These are phyloP conservation scores for Taiwanofungus camphoratus DNA, from an alignment of 1,284 basidiomycete genomes.

Conservation along the genomic window DNA sequence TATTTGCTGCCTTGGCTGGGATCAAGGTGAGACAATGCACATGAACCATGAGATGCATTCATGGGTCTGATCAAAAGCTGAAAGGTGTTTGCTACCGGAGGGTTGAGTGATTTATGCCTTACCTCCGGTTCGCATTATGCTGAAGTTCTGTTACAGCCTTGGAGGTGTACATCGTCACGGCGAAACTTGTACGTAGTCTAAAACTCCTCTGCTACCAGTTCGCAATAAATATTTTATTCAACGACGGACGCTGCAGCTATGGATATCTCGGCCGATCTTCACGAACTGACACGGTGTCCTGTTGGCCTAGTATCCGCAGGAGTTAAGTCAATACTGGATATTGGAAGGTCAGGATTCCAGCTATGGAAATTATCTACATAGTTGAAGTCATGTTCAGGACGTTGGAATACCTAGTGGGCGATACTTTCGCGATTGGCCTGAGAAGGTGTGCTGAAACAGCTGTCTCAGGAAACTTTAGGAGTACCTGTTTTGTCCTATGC, in stretches of 20 bases:
- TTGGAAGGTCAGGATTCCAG: constrained; percentile 53
- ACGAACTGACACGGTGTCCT: constrained; percentile 78
- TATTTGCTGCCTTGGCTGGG: constrained; percentile 76
- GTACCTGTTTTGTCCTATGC: constrained; percentile 87
- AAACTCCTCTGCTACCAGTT: too few species aligned
- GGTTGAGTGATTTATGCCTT: constrained; percentile 39
- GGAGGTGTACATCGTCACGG: constrained; percentile 95
- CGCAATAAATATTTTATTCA: constrained; percentile 5
- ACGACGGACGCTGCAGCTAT: constrained; percentile 52
- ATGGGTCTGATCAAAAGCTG: not conserved
- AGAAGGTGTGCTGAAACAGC: not conserved
- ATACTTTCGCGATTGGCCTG: not conserved
- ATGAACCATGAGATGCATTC: not conserved
- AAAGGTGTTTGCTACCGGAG: constrained; percentile 78
- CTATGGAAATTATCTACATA: constrained; percentile 1
- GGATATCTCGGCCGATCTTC: constrained; percentile 92
- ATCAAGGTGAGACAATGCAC: constrained; percentile 54
- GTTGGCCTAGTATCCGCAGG: constrained; percentile 93
- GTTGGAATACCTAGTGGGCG: constrained; percentile 84
- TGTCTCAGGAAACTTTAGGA: constrained; percentile 84
- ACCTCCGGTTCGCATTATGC: not conserved
- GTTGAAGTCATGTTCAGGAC: constrained; percentile 45
- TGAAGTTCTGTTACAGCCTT: constrained; percentile 38
- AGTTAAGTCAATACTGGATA: constrained; percentile 94
- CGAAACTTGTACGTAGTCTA: constrained; percentile 60